phyloP scores from a whole-genome alignment of 2,329 filamentous ascomycete species.

The Neonectria faginata region DNA sequence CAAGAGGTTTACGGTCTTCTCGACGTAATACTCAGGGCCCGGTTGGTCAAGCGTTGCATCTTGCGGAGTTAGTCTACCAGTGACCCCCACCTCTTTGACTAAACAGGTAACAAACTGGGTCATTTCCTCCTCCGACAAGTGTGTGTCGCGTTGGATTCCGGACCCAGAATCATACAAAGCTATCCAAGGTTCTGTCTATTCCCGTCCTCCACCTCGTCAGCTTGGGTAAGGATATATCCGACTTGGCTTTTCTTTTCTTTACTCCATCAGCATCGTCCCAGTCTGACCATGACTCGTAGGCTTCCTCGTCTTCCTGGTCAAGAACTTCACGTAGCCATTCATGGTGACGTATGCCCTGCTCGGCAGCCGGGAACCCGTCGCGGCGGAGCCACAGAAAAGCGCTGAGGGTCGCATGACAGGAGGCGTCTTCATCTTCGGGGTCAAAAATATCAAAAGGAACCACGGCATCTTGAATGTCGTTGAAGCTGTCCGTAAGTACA shows the following conservation, averaged over 20 bases:
- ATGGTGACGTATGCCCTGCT: slow-evolving; percentile 15
- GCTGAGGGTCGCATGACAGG: neutral
- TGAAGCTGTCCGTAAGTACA: too few relatives aligned
- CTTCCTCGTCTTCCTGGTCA: slow-evolving; percentile 1
- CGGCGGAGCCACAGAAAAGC: slow-evolving; percentile 13
- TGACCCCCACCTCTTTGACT: neutral
- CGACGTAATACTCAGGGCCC: neutral
- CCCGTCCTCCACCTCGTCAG: neutral
- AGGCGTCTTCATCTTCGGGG: slow-evolving; percentile 1
- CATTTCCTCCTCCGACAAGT: neutral
- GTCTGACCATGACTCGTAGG: slow-evolving; percentile 1
- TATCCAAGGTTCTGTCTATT: neutral
- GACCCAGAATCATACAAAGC: neutral
- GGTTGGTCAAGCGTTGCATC: neutral
- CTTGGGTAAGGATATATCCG: neutral
- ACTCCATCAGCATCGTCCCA: neutral
- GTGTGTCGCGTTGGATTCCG: neutral
- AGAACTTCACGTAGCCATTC: slow-evolving; percentile 10
- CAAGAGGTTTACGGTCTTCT: neutral
- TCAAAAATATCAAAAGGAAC: neutral
- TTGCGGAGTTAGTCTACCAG: neutral
- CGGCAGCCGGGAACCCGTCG: slow-evolving; percentile 9
- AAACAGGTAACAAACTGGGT: neutral
- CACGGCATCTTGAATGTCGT: neutral
- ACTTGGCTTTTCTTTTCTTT: neutral